Evolutionary conservation across 1,284 basidiomycete genomes (phyloP).

Genomic region (Microbotryum saponariae): DNA sequence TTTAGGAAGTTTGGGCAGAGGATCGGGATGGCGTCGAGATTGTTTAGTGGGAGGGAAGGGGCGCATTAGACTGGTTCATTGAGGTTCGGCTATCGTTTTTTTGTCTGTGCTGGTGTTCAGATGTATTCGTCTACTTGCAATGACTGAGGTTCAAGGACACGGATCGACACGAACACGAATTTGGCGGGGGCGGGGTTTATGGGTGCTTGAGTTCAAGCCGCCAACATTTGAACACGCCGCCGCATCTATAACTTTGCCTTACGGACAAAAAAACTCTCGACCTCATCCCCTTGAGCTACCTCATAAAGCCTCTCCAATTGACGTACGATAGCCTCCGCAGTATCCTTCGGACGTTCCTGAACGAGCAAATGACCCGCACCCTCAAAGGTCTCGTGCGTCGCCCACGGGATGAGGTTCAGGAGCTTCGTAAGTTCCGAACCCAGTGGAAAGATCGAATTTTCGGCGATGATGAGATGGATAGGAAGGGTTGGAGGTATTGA

Average conservation of each 20-base stretch:
- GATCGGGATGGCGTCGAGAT: slow-evolving; percentile 29
- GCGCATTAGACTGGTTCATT: not conserved
- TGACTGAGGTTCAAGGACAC: not conserved
- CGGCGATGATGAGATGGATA: slow-evolving; percentile 31
- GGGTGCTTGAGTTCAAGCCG: too few species aligned
- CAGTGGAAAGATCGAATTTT: slow-evolving; percentile 20
- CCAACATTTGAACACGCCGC: too few species aligned
- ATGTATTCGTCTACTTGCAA: not conserved
- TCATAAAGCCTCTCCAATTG: slow-evolving; percentile 39
- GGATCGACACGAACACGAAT: not conserved
- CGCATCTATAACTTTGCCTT: too few species aligned
- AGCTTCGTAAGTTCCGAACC: slow-evolving; percentile 11
- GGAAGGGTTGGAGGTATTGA: slow-evolving; percentile 20
- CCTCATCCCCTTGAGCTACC: too few species aligned
- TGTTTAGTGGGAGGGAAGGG: slow-evolving; percentile 18
- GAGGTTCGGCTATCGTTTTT: not conserved
- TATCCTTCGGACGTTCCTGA: slow-evolving; percentile 42
- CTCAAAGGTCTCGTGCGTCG: slow-evolving; percentile 21
- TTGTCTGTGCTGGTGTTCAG: not conserved
- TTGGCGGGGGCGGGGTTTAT: too few species aligned
- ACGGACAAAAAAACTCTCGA: too few species aligned
- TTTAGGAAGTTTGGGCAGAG: slow-evolving; percentile 33
- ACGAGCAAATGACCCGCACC: slow-evolving; percentile 43
- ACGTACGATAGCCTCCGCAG: slow-evolving; percentile 39
- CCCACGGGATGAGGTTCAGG: slow-evolving; percentile 22